Base-by-base conservation (phyloP, 2,329 filamentous ascomycete species). In the Trichophyton benhamiae region DNA sequence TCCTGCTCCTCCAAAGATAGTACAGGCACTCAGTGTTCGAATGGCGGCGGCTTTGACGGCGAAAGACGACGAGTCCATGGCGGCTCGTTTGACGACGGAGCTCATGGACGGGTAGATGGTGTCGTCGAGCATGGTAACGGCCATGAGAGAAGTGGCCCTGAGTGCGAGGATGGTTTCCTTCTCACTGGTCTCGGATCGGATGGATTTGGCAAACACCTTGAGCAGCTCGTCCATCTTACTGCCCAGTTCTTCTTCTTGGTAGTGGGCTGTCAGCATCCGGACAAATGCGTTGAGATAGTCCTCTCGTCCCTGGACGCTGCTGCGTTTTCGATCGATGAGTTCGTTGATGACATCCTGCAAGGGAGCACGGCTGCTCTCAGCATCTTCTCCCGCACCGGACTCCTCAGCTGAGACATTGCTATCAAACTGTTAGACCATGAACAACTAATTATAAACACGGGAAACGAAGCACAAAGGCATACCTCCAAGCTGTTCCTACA, bases 301-400 rank as follows among this genome's bases (percentile, higher is more conserved):
- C 68, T 90, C 87, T 59, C 90, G 83, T 22, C 84, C 83, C 64
- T 88, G 83, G 25, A 81, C 82, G 66, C 85, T 90, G 73, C 86
- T 89, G 66, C 87, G 84, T 79, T 95, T 95, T 68, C 88, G 85
- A 67, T 88, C 84, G 60, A 87, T 79, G 30, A 95, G 82, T 66
- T 88, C 84, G 57, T 86, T 80, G 64, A 95, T 84, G 62, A 86
- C 82, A 64, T 85, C 81, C 30, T 80, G 77, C 38, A 91, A 75
- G n/a, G 42, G 27, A 25, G 55, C 36, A 42, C 55, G 55, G n/a
- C 41, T 41, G 20, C 17, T 38, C 41, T 58, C 55, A 1, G 33
- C 20, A 8, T 58, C 55, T 58, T 60, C 42, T n/a, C 60, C 63
- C n/a, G 44, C 25, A 30, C 36, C 58, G 44, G 6, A 27, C 7